phyloP scores from a whole-genome alignment of 495 filamentous ascomycete species.

The Bathelium albidoporum region DNA sequence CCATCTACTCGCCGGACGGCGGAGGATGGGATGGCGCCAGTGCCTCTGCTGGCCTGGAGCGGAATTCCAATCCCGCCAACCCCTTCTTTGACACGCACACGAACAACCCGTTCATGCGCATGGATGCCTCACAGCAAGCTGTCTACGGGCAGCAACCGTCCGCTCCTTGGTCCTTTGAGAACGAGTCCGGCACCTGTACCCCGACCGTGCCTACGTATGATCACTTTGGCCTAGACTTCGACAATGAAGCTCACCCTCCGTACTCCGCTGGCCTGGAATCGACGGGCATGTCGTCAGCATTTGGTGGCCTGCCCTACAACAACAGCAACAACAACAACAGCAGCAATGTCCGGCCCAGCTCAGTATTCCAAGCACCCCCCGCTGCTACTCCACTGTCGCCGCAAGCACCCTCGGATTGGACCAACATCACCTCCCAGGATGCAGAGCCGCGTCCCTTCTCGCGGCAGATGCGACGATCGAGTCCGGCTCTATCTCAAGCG shows the following conservation, averaged over 20 bases:
- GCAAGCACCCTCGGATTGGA: slow-evolving; percentile 54
- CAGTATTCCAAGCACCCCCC: slow-evolving; percentile 26
- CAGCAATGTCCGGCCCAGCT: slow-evolving; percentile 22
- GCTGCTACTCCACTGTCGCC: slow-evolving; percentile 47
- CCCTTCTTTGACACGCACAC: slow-evolving; percentile 1
- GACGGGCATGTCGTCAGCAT: slow-evolving; percentile 26
- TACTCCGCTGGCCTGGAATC: slow-evolving; percentile 28
- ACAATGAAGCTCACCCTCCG: slow-evolving; percentile 36
- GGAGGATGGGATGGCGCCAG: slow-evolving; percentile 1
- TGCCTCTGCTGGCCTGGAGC: not conserved
- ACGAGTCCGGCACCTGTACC: slow-evolving; percentile 34
- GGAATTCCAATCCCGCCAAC: not conserved
- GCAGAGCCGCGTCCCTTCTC: slow-evolving; percentile 51
- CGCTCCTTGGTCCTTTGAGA: slow-evolving; percentile 25
- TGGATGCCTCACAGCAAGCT: slow-evolving; percentile 1
- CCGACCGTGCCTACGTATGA: slow-evolving; percentile 29
- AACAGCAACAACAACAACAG: no score
- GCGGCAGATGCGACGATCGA: slow-evolving; percentile 59
- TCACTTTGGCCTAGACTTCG: slow-evolving; percentile 26
- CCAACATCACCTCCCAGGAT: slow-evolving; percentile 34
- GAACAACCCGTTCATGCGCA: slow-evolving; percentile 1
- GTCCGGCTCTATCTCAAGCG: slow-evolving; percentile 75
- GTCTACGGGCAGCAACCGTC: slow-evolving; percentile 1
- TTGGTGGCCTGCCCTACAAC: slow-evolving; percentile 27
- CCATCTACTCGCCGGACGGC: slow-evolving; percentile 1